Percentiles rank a stretch among this genome's conserved stretches.
Conservation (phyloP, 108 stramenopile genomes). For the Fragilaria crotonensis region DNA sequence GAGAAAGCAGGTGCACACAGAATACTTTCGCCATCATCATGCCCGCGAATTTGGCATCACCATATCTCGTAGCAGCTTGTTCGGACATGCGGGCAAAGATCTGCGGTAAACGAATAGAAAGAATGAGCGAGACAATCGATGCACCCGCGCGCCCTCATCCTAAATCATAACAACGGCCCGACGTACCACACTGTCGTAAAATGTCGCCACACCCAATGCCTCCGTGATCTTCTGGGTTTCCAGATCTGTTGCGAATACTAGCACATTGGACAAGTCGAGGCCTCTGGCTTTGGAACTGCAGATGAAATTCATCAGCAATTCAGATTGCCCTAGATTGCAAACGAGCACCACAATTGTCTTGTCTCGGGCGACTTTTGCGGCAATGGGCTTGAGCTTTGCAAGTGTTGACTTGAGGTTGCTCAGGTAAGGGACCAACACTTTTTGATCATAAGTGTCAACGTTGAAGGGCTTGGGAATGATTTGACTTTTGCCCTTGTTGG, state of each 20-base stretch:
- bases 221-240: constrained; percentile 17
- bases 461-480: constrained; percentile 10
- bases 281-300: constrained; percentile 23
- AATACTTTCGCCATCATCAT: constrained; percentile 74
- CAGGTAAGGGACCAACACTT: constrained; percentile 33
- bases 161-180: no score
- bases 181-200: constrained; percentile 45
- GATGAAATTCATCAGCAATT: constrained; percentile 45
- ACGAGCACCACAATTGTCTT: constrained; percentile 50
- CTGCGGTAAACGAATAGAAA: no score
- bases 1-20: constrained; percentile 46
- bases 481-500: constrained; percentile 19
- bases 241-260: constrained; percentile 28
- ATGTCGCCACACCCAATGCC: constrained; percentile 11
- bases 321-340: constrained; percentile 41
- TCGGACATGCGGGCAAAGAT: constrained; percentile 44
- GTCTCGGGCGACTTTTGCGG: constrained; percentile 31
- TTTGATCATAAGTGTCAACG: not conserved
- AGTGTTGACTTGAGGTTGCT: constrained; percentile 28
- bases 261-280: constrained; percentile 11
- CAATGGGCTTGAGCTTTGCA: constrained; percentile 29
- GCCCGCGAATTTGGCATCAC: constrained; percentile 56
- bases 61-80: constrained; percentile 47
- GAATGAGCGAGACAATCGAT: no score
- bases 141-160: no score